Evolutionary conservation across 1,284 basidiomycete genomes (phyloP), one percentile per base, ranked within the genome.

Genomic region (Coriolopsis trogii): DNA sequence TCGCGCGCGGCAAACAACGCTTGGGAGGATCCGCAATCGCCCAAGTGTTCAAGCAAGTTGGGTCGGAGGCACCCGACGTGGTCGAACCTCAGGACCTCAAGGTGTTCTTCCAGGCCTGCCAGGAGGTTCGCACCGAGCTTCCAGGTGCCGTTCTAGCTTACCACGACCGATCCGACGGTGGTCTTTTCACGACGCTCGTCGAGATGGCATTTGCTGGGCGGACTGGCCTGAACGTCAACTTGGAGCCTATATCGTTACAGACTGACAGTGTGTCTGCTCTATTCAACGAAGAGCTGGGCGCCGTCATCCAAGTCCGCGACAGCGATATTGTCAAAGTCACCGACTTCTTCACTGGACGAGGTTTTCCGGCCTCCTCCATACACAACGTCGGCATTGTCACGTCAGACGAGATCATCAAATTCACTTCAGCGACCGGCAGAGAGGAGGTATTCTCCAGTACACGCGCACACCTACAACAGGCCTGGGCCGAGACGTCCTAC

Each of bases 141-240:
- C 80, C 84, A 5, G 82, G 75, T 1, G 68, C 91, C 21, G 85
- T 99, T 0, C 77, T 98, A 33, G 95, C 97, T 0, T 99, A 99
- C 70, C 97, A 99, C 70, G 97, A 99, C 72, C 87, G 96, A 18
- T 98, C 96, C 0, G 97, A 99, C 65, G 97, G 97, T 49, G 97
- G 96, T 39, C 74, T 99, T 29, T 89, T 99, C 69, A 89, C 92
- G 0, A 91, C 95, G 4, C 68, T 98, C 26, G 87, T 79, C n/a
- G 97, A 99, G 73, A 99, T 99, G 97, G 83, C 85, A 38, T 98
- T 99, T 64, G 95, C 96, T 6, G 95, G 94, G 21, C 84, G 89
- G 46, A 80, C 85, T 9, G 97, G 97, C 26, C 80, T 86, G 25
- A 77, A 86, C 48, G 68, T 95, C 49, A 78, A 79, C 45, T 71